phyloP scores from a whole-genome alignment of 202 grass and related monocot species.

The Eragrostis tef region DNA sequence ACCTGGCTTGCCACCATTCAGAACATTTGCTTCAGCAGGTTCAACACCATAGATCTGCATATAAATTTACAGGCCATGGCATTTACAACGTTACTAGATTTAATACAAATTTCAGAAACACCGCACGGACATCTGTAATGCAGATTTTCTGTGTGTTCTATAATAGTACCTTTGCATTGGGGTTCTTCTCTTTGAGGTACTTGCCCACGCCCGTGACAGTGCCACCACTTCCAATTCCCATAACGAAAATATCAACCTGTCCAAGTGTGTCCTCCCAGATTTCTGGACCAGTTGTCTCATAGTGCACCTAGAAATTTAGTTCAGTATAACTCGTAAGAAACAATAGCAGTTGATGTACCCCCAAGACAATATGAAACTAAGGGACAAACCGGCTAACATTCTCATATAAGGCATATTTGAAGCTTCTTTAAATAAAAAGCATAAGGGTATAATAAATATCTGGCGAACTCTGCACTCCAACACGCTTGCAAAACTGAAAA shows the following conservation, averaged over 20 bases:
- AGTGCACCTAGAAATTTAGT: conserved; percentile 57
- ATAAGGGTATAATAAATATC: too few relatives aligned
- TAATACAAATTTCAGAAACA: not conserved
- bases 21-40: conserved; percentile 42
- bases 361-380: not conserved
- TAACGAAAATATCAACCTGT: conserved; percentile 86
- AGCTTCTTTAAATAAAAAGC: not conserved
- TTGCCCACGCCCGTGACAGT: not conserved
- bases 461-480: not conserved
- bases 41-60: conserved; percentile 82
- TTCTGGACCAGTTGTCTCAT: conserved; percentile 86
- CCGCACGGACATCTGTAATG: not conserved
- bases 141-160: not conserved
- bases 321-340: conserved; percentile 13
- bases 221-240: conserved; percentile 65
- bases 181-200: conserved; percentile 73
- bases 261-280: conserved; percentile 87
- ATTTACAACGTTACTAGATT: not conserved
- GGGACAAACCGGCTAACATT: not conserved
- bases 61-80: not conserved
- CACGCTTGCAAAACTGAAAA: not conserved
- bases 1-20: conserved; percentile 13
- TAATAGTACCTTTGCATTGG: conserved; percentile 64
- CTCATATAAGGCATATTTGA: not conserved
- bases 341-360: not conserved